Percentiles rank a stretch among this genome's conserved stretches.
Evolutionary conservation across 1,139 yeast genomes (phyloP).

Genomic region (Sugiyamaella pinicola): DNA sequence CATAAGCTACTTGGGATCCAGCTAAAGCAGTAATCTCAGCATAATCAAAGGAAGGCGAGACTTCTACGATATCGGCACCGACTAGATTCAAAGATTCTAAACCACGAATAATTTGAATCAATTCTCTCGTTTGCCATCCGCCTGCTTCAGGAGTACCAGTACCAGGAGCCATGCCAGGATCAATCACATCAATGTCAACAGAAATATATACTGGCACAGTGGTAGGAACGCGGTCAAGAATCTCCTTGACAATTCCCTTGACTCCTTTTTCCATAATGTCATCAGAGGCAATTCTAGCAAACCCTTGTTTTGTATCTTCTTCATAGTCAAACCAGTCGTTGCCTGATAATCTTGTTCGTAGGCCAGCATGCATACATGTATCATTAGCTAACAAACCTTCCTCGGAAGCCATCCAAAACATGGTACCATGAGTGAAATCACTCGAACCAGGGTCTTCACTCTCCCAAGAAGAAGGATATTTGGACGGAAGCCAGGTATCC

Average conservation of each 20-base stretch:
- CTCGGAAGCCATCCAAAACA: constrained; percentile 66
- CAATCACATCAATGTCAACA: constrained; percentile 77
- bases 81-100: constrained; percentile 63
- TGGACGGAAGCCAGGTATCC: constrained; percentile 64
- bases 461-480: constrained; percentile 33
- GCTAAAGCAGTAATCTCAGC: constrained; percentile 76
- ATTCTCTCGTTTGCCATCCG: constrained; percentile 75
- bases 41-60: constrained; percentile 70
- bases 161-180: constrained; percentile 80
- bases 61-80: constrained; percentile 82
- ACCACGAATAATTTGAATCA: constrained; percentile 60
- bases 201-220: constrained; percentile 70
- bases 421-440: constrained; percentile 68
- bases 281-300: constrained; percentile 65
- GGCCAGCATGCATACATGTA: constrained; percentile 65
- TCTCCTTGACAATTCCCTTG: constrained; percentile 55
- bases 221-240: constrained; percentile 52
- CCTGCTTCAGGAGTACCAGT: constrained; percentile 87
- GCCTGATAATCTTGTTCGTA: constrained; percentile 52
- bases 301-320: constrained; percentile 67
- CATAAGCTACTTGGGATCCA: constrained; percentile 68
- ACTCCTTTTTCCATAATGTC: constrained; percentile 59
- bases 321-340: constrained; percentile 50
- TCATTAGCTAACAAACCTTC: constrained; percentile 57
- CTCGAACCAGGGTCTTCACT: constrained; percentile 29